Percentiles rank a stretch among this genome's conserved stretches.
These are phyloP conservation scores for Austroboletus niveus DNA, from an alignment of 1,284 basidiomycete species.

Conservation along the genomic window DNA sequence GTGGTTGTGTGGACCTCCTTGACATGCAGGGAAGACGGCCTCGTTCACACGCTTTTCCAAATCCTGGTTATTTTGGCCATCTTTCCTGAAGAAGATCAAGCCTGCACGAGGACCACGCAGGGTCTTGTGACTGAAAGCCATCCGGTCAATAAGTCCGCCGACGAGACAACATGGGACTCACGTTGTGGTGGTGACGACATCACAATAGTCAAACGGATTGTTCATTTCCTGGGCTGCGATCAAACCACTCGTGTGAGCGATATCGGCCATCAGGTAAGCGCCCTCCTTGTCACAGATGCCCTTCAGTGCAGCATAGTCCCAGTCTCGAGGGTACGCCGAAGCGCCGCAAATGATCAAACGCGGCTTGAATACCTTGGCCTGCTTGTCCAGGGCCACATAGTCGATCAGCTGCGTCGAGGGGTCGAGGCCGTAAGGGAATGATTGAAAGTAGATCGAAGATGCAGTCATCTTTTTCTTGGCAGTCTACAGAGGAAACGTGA, in stretches of 20 bases:
- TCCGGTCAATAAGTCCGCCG: background rate
- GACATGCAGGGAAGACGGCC: constrained; percentile 99
- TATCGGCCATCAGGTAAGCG: constrained; percentile 93
- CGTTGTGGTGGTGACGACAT: constrained; percentile 97
- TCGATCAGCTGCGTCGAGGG: constrained; percentile 88
- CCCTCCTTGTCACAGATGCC: constrained; percentile 86
- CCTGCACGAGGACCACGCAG: constrained; percentile 98
- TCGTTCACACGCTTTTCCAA: constrained; percentile 97
- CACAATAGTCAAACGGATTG: constrained; percentile 95
- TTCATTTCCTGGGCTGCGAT: constrained; percentile 92
- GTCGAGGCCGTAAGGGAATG: constrained; percentile 91
- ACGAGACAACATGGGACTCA: constrained; percentile 35
- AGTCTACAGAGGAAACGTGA: constrained; percentile 53
- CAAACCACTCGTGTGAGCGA: constrained; percentile 96
- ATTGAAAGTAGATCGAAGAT: constrained; percentile 99
- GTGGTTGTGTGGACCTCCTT: constrained; percentile 99
- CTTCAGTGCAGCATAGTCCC: constrained; percentile 88
- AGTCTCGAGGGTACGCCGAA: constrained; percentile 98
- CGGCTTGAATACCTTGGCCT: constrained; percentile 97
- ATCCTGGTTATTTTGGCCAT: constrained; percentile 75
- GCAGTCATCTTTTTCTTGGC: constrained; percentile 99
- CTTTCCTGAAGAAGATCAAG: constrained; percentile 98
- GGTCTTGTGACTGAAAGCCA: constrained; percentile 82
- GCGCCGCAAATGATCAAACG: constrained; percentile 96
- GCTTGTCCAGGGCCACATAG: constrained; percentile 80